These are phyloP conservation scores for Alternaria ventricosa DNA, from an alignment of 2,329 filamentous ascomycete species.

Conservation along the genomic window DNA sequence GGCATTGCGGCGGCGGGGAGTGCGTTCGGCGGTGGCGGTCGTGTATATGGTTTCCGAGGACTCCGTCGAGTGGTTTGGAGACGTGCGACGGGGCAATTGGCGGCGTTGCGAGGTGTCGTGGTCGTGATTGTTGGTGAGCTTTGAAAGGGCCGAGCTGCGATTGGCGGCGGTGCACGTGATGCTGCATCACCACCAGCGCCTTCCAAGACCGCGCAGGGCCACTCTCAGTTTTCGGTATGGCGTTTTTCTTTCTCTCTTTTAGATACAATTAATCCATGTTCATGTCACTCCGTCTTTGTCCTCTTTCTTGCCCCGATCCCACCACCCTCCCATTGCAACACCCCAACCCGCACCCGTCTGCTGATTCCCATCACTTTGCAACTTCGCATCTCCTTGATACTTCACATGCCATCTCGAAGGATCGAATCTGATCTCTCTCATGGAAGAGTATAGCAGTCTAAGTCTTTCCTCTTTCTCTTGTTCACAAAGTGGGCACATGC, in stretches of 20 bases:
- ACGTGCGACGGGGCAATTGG: constrained; percentile 19
- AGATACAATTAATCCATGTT: background rate
- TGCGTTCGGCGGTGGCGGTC: background rate
- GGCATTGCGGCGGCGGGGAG: constrained; percentile 64
- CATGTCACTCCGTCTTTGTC: background rate
- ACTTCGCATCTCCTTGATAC: background rate
- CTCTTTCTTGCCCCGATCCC: constrained; percentile 1
- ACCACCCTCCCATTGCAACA: constrained; percentile 10
- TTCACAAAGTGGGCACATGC: constrained; percentile 6
- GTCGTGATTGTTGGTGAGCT: constrained; percentile 19
- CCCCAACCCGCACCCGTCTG: background rate
- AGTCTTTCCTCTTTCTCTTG: constrained; percentile 10
- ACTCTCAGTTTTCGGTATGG: background rate
- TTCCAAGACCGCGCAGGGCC: background rate
- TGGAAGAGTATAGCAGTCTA: background rate
- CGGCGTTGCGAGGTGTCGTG: constrained; percentile 10
- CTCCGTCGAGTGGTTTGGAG: background rate
- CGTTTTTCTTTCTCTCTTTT: background rate
- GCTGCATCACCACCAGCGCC: background rate
- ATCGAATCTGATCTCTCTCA: background rate
- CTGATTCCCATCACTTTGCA: background rate
- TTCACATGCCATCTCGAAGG: constrained; percentile 12
- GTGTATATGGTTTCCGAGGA: background rate
- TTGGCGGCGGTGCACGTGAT: constrained; percentile 20
- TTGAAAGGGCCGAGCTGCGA: constrained; percentile 15